phyloP scores from a whole-genome alignment of 768 basidiomycete genomes.

The Kondoa malvinella region DNA sequence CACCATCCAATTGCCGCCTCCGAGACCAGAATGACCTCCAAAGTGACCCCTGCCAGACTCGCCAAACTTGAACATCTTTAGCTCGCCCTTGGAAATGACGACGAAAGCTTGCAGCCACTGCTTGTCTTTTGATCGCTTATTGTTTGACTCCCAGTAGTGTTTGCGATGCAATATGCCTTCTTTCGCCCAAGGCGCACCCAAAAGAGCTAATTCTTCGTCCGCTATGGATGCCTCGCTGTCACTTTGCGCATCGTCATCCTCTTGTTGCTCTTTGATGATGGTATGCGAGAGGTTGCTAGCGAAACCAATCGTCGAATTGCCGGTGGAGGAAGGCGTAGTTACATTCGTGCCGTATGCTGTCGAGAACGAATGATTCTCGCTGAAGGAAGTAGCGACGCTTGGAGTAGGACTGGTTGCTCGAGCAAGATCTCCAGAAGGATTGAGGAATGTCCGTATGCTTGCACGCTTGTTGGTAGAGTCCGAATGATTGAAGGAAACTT shows the following conservation, averaged over 20 bases:
- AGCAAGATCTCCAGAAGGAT: slow-evolving; percentile 48
- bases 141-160: slow-evolving; percentile 74
- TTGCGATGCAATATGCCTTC: slow-evolving; percentile 91
- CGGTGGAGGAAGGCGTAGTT: slow-evolving; percentile 11
- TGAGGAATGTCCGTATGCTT: slow-evolving; percentile 77
- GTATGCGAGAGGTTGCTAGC: slow-evolving; percentile 89
- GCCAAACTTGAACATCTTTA: slow-evolving; percentile 92
- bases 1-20: slow-evolving; percentile 97
- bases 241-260: slow-evolving; percentile 60
- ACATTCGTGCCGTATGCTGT: slow-evolving; percentile 18
- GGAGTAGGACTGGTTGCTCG: slow-evolving; percentile 88
- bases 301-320: slow-evolving; percentile 63
- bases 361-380: slow-evolving; percentile 37
- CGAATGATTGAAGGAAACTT: slow-evolving; percentile 32
- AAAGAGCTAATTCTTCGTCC: slow-evolving; percentile 70
- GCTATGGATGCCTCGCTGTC: slow-evolving; percentile 45
- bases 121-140: slow-evolving; percentile 73
- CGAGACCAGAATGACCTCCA: slow-evolving; percentile 41
- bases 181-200: slow-evolving; percentile 97
- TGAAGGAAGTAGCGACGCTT: slow-evolving; percentile 73
- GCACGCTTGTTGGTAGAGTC: slow-evolving; percentile 72
- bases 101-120: slow-evolving; percentile 88
- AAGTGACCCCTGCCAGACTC: slow-evolving; percentile 27
- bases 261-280: slow-evolving; percentile 85
- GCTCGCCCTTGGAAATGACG: slow-evolving; percentile 82